phyloP scores from a whole-genome alignment of 2,329 filamentous ascomycete genomes.

The Apiospora kogelbergensis region DNA sequence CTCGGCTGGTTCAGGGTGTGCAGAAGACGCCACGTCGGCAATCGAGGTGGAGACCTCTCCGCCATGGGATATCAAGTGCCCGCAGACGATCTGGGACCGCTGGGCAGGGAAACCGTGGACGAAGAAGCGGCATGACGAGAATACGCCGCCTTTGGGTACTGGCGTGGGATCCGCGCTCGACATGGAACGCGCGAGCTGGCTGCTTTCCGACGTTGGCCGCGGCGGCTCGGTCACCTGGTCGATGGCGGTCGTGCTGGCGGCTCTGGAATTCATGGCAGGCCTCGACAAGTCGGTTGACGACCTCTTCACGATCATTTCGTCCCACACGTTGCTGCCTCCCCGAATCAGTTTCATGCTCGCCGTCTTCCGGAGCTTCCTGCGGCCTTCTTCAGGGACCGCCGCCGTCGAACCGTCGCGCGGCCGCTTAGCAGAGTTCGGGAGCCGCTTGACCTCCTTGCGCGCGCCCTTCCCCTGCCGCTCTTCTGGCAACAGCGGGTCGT shows the following conservation, averaged over 20 bases:
- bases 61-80: slow-evolving; percentile 48
- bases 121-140: slow-evolving; percentile 57
- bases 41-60: slow-evolving; percentile 45
- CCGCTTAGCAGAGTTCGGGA: slow-evolving; percentile 51
- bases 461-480: slow-evolving; percentile 77
- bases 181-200: slow-evolving; percentile 14
- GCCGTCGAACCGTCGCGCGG: slow-evolving; percentile 48
- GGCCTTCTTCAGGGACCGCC: slow-evolving; percentile 53
- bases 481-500: slow-evolving; percentile 69
- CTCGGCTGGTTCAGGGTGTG: slow-evolving; percentile 26
- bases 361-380: slow-evolving; percentile 81
- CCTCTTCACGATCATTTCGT: slow-evolving; percentile 70
- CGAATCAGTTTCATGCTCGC: slow-evolving; percentile 80
- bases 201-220: slow-evolving; percentile 8
- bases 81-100: slow-evolving; percentile 48
- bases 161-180: slow-evolving; percentile 23
- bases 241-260: slow-evolving; percentile 2
- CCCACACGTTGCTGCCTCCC: slow-evolving; percentile 86
- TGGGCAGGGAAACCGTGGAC: slow-evolving; percentile 58
- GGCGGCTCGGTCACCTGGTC: not conserved
- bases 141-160: slow-evolving; percentile 41
- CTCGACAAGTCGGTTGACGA: slow-evolving; percentile 27
- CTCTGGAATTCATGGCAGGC: slow-evolving; percentile 7
- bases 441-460: slow-evolving; percentile 43
- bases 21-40: slow-evolving; percentile 36